phyloP scores from a whole-genome alignment of 495 filamentous ascomycete species.

The Talaromyces trachyspermus region DNA sequence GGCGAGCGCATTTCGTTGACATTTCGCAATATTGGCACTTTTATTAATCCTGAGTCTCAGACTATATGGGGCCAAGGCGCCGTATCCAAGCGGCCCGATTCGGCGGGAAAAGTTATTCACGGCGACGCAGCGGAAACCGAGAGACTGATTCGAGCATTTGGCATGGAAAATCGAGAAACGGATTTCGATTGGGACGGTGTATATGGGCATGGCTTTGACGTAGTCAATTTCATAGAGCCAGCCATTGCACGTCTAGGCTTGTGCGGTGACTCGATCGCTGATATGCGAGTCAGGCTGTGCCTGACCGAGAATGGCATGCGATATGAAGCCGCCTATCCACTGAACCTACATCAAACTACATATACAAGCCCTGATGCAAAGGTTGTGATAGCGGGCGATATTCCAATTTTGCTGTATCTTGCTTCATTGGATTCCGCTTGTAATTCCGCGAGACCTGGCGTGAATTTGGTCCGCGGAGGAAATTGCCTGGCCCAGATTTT shows the following conservation, averaged over 20 bases:
- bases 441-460: slow-evolving; percentile 19
- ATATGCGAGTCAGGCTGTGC: slow-evolving; percentile 49
- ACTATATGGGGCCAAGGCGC: slow-evolving; percentile 93
- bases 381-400: slow-evolving; percentile 24
- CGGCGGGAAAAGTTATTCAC: slow-evolving; percentile 57
- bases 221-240: slow-evolving; percentile 62
- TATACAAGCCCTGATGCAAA: slow-evolving; percentile 23
- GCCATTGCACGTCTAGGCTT: slow-evolving; percentile 45
- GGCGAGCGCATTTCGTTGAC: slow-evolving; percentile 87
- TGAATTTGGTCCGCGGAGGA: slow-evolving; percentile 27
- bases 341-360: slow-evolving; percentile 4
- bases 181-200: slow-evolving; percentile 71
- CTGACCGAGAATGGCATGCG: slow-evolving; percentile 53
- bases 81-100: slow-evolving; percentile 49
- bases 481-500: slow-evolving; percentile 24
- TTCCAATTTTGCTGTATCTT: slow-evolving; percentile 25
- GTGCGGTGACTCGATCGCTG: slow-evolving; percentile 45
- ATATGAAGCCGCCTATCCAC: slow-evolving; percentile 29
- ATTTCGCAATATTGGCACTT: slow-evolving; percentile 86
- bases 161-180: slow-evolving; percentile 68
- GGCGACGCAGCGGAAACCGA: slow-evolving; percentile 60
- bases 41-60: slow-evolving; percentile 48
- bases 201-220: slow-evolving; percentile 83
- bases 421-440: slow-evolving; percentile 17
- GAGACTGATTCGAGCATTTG: slow-evolving; percentile 69